phyloP scores from a whole-genome alignment of 2,329 filamentous ascomycete genomes.

The Aspergillus sp. region DNA sequence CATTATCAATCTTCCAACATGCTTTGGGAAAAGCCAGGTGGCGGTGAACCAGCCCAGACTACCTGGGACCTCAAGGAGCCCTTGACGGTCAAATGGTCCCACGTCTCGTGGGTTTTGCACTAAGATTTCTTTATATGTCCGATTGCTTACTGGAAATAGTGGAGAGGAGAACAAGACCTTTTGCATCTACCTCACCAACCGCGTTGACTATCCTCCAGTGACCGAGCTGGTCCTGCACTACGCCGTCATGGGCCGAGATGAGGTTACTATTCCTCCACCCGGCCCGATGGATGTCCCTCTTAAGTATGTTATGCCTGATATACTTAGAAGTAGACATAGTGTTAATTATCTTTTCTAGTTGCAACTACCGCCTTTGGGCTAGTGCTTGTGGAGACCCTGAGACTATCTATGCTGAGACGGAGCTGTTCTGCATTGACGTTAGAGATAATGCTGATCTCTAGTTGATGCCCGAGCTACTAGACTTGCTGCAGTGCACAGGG shows the following conservation, averaged over 20 bases:
- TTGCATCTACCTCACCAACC: background rate
- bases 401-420: background rate
- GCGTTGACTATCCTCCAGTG: background rate
- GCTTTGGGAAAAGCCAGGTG: background rate
- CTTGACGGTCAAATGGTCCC: background rate
- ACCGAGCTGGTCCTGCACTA: background rate
- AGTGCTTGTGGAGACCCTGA: background rate
- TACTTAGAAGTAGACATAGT: no score
- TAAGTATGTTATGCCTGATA: background rate
- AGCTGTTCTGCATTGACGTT: background rate
- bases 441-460: background rate
- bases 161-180: background rate
- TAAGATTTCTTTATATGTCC: no score
- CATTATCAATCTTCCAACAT: slow-evolving; percentile 26
- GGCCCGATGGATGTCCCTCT: background rate
- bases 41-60: background rate
- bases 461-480: background rate
- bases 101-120: background rate
- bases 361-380: background rate
- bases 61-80: background rate
- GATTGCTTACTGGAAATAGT: background rate
- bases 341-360: background rate
- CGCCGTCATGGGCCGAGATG: background rate
- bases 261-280: background rate
- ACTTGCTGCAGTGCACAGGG: no score